phyloP scores from a whole-genome alignment of 2,329 filamentous ascomycete genomes.

The Chaetomiaceae sp. region DNA sequence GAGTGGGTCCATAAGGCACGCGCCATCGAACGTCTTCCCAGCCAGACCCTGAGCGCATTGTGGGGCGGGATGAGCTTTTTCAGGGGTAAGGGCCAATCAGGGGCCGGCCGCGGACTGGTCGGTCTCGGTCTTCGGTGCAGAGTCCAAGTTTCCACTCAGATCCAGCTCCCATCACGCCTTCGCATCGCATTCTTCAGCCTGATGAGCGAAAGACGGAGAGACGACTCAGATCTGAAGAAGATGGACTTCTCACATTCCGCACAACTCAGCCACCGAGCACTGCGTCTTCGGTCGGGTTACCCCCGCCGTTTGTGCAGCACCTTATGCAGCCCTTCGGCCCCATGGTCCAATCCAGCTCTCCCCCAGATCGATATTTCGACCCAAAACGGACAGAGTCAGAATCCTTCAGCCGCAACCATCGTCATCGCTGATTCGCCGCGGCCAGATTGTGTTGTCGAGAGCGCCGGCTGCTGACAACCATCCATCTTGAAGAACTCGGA shows the following conservation, averaged over 20 bases:
- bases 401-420: slow-evolving; percentile 8
- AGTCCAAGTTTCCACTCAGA: neutral
- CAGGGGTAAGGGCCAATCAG: slow-evolving; percentile 10
- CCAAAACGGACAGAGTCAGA: neutral
- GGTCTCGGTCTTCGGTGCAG: neutral
- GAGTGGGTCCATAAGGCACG: neutral
- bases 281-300: neutral
- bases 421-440: neutral
- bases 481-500: neutral
- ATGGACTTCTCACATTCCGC: too few relatives aligned
- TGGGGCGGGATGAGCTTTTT: neutral
- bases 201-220: neutral
- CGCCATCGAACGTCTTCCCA: neutral
- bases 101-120: neutral
- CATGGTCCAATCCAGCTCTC: neutral
- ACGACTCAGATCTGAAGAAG: too few relatives aligned
- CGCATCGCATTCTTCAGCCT: neutral
- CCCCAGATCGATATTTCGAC: neutral
- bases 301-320: neutral
- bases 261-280: neutral
- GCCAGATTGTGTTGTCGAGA: neutral
- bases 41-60: neutral
- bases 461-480: neutral
- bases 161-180: neutral
- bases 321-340: slow-evolving; percentile 1